Conservation (phyloP, 306 rosid species). For the Carpinus viminea region DNA sequence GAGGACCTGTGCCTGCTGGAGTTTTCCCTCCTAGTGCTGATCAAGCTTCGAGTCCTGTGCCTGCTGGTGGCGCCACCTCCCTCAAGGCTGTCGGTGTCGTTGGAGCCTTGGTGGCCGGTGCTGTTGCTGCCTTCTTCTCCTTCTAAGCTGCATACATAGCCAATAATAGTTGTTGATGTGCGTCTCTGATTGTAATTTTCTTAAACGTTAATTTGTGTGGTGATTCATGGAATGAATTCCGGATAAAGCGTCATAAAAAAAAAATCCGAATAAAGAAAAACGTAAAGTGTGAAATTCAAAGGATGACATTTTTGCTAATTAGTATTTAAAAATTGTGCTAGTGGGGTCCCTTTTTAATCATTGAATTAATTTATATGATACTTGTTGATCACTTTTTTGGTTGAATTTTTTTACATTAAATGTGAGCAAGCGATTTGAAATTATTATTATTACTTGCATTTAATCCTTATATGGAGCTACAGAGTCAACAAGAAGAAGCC, state of each 20-base stretch:
- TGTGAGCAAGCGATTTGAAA: background rate
- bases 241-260: background rate
- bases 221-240: background rate
- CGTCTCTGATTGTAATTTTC: background rate
- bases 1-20: constrained; percentile 49
- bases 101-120: constrained; percentile 26
- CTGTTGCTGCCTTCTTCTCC: constrained; percentile 34
- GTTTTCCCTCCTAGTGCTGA: constrained; percentile 20
- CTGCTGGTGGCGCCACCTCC: constrained; percentile 20
- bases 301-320: background rate
- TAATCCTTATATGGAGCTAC: too few species aligned
- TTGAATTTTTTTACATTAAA: background rate
- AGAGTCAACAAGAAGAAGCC: too few species aligned
- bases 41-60: background rate
- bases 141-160: constrained; percentile 10
- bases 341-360: background rate
- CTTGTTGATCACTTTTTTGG: too few species aligned
- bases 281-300: background rate
- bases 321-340: background rate
- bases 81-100: constrained; percentile 25
- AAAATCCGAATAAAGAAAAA: background rate
- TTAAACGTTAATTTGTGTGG: background rate
- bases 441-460: too few species aligned
- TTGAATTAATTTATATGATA: too few species aligned
- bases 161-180: background rate